Conservation (phyloP, 192 early-diverging fungal genomes). For the Coemansia sp. region DNA sequence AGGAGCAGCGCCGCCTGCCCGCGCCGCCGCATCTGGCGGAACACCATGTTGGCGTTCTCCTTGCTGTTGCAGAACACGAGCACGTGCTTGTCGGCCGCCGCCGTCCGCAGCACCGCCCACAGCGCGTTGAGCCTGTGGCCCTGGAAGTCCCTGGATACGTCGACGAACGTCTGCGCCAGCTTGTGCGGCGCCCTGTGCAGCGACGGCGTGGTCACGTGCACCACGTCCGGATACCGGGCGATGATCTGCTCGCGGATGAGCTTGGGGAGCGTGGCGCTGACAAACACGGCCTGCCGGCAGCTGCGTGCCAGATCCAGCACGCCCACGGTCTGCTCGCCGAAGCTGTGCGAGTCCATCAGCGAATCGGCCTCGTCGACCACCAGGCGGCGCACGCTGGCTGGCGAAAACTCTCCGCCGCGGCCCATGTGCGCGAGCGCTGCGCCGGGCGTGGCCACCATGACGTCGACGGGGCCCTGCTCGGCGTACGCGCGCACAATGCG, state of each 20-base stretch:
- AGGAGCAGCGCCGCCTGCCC: slow-evolving; percentile 59
- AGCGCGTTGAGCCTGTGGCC: slow-evolving; percentile 72
- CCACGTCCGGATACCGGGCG: slow-evolving; percentile 58
- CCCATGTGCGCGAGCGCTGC: slow-evolving; percentile 65
- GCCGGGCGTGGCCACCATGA: slow-evolving; percentile 81
- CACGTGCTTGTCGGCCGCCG: slow-evolving; percentile 64
- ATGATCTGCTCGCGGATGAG: slow-evolving; percentile 65
- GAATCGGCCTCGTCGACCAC: slow-evolving; percentile 96
- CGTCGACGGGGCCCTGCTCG: slow-evolving; percentile 72
- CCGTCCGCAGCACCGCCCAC: slow-evolving; percentile 70
- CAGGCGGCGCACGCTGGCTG: slow-evolving; percentile 65
- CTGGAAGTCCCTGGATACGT: slow-evolving; percentile 65
- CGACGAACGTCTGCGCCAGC: slow-evolving; percentile 81
- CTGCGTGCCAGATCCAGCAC: slow-evolving; percentile 60
- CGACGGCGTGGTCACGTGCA: slow-evolving; percentile 75
- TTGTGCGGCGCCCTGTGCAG: slow-evolving; percentile 77
- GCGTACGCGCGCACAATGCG: slow-evolving; percentile 53
- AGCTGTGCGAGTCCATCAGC: slow-evolving; percentile 79
- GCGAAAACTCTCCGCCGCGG: slow-evolving; percentile 59
- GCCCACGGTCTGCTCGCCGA: slow-evolving; percentile 64
- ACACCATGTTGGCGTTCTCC: slow-evolving; percentile 60
- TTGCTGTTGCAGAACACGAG: slow-evolving; percentile 90
- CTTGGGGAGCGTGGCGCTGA: slow-evolving; percentile 74
- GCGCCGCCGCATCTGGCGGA: slow-evolving; percentile 59
- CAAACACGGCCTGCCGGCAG: slow-evolving; percentile 61